A percentile compares a stretch with the other conserved stretches of the same genome.
Conservation (phyloP, 139 green algal genomes). For the Chlorella sorokiniana region DNA sequence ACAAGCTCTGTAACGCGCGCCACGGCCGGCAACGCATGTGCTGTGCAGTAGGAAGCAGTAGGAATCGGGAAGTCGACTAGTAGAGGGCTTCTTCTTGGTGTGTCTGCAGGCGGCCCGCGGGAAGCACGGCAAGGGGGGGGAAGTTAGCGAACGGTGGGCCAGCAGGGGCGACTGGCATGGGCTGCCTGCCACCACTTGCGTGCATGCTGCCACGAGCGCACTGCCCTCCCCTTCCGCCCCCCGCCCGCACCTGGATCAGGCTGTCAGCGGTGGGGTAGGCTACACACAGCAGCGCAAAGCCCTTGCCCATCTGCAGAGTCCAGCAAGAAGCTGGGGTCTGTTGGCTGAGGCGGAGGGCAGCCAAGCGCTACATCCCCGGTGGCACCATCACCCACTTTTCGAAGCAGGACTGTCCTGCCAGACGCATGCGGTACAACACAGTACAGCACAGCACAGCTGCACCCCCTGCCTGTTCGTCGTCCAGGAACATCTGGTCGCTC, state of each 20-base stretch:
- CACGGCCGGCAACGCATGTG: not conserved
- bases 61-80: too few relatives aligned
- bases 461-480: slow-evolving; percentile 84
- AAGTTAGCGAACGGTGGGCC: not conserved
- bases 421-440: not conserved
- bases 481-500: slow-evolving; percentile 91
- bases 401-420: not conserved
- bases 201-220: too few relatives aligned
- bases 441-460: too few relatives aligned
- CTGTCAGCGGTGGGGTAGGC: slow-evolving; percentile 87
- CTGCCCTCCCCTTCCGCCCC: not conserved
- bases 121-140: not conserved
- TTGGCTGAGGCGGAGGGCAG: not conserved
- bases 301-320: slow-evolving; percentile 39
- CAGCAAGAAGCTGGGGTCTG: not conserved
- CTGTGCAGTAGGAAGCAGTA: not conserved
- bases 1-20: too few relatives aligned
- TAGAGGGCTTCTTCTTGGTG: not conserved
- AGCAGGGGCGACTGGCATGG: not conserved
- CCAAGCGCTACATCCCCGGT: not conserved
- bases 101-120: not conserved
- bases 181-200: too few relatives aligned
- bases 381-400: too few relatives aligned
- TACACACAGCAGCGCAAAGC: slow-evolving; percentile 93
- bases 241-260: not conserved